Conservation (phyloP, 2,329 filamentous ascomycete genomes). For the Colletotrichum echinochloae region DNA sequence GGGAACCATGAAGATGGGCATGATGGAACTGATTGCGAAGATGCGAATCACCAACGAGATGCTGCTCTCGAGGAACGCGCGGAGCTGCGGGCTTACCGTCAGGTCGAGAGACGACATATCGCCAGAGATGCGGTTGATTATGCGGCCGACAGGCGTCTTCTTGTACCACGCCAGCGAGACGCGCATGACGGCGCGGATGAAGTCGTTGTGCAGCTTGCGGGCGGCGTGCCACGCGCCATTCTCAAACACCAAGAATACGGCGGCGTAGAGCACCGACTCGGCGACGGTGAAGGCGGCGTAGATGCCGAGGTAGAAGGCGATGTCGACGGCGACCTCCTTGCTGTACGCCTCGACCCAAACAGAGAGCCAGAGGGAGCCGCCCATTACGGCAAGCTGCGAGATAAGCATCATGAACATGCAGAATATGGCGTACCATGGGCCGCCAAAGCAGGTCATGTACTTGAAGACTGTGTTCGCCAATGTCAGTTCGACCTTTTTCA, state of each 20-base stretch:
- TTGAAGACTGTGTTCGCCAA: conserved; percentile 53
- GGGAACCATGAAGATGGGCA: conserved; percentile 64
- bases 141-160: conserved; percentile 62
- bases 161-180: conserved; percentile 70
- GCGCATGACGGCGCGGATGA: conserved; percentile 64
- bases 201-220: conserved; percentile 62
- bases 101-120: conserved; percentile 69
- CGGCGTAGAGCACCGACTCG: conserved; percentile 56
- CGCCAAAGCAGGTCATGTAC: conserved; percentile 65
- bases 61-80: conserved; percentile 55
- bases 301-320: conserved; percentile 65
- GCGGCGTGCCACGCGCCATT: conserved; percentile 69
- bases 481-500: conserved; percentile 34
- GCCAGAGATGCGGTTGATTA: conserved; percentile 67
- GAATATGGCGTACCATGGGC: conserved; percentile 55
- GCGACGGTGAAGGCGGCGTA: conserved; percentile 60
- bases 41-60: conserved; percentile 60
- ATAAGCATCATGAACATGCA: conserved; percentile 56
- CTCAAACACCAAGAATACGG: conserved; percentile 62
- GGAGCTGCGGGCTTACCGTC: conserved; percentile 58
- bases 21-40: conserved; percentile 61
- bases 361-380: conserved; percentile 61
- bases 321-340: conserved; percentile 56
- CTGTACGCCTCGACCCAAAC: conserved; percentile 66
- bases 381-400: conserved; percentile 56